Base-by-base conservation (phyloP, 2,329 filamentous ascomycete genomes). In the Colletotrichum sp. region DNA sequence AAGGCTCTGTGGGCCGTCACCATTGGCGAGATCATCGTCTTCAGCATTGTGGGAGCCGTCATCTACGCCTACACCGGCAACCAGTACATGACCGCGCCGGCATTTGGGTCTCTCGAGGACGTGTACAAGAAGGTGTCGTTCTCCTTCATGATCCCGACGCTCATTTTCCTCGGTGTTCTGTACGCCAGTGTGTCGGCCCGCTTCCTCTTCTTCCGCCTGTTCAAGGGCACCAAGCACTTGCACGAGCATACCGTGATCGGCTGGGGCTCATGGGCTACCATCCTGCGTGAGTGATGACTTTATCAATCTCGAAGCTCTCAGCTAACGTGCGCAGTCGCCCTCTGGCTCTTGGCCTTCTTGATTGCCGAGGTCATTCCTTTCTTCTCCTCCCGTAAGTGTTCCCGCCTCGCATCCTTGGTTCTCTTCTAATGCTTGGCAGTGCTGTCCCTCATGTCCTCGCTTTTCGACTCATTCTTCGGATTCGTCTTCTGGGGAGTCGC, bases 401-500 rank as follows among this genome's bases (percentile, higher is more conserved):
- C 8, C 28, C 28, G 28, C 28, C 28, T 28, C 28, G 28, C 28
- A 28, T 28, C 8, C 8, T 28, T 28, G 28, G 28, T 2, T 18
- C 6, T 9, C 2, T 90, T 78, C n/a, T 84, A 90, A 9, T 15
- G 8, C 2, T 24, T 80, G 44, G 2, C 52, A 91, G 89, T 93
- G 3, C 85, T 92, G n/a, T 93, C 92, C 6, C 88, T 95, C 77
- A 95, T 96, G 93, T 94, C 93, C n/a, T 95, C 95, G 6, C 90
- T 98, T 2, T 98, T 98, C 82, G 95, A 98, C 85, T 96, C 94
- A 70, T 96, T 96, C 89, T 96, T 96, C 81, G 96, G 96, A 28
- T 98, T 98, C 88, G 98, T 98, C 82, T 98, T 98, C 88, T 98
- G 95, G 95, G 95, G 94, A 15, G 90, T 95, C 2, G 95, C 94